Evolutionary conservation across 1,139 yeast genomes (phyloP).

Genomic region (Meyerozyma sp.): DNA sequence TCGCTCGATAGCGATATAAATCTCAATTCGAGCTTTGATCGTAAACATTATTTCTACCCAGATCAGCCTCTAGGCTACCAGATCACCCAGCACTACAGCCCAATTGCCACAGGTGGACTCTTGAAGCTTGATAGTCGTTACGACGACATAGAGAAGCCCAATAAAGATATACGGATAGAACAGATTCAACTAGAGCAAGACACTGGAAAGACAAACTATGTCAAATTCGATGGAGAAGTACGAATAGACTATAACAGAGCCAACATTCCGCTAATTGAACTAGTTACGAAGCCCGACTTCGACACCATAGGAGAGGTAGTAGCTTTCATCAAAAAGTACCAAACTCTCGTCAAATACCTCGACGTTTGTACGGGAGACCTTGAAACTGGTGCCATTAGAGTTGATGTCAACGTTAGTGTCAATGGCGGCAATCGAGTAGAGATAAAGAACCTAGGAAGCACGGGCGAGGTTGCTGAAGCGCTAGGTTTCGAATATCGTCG

Average conservation of each 20-base stretch:
- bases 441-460: slow-evolving; percentile 81
- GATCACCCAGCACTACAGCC: slow-evolving; percentile 83
- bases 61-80: slow-evolving; percentile 97
- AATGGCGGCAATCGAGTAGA: slow-evolving; percentile 72
- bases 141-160: slow-evolving; percentile 47
- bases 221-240: slow-evolving; percentile 34
- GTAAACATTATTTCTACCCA: slow-evolving; percentile 94
- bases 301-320: slow-evolving; percentile 61
- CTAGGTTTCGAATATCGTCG: slow-evolving; percentile 69
- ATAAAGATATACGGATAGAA: slow-evolving; percentile 46
- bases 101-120: slow-evolving; percentile 68
- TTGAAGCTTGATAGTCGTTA: slow-evolving; percentile 41
- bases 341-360: slow-evolving; percentile 60
- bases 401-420: slow-evolving; percentile 86
- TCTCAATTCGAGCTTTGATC: slow-evolving; percentile 62
- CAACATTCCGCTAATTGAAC: slow-evolving; percentile 81
- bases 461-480: slow-evolving; percentile 76
- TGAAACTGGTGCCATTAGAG: slow-evolving; percentile 93
- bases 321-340: slow-evolving; percentile 77
- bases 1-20: slow-evolving; percentile 64
- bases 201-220: slow-evolving; percentile 78
- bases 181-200: slow-evolving; percentile 92
- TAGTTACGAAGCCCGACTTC: slow-evolving; percentile 90
- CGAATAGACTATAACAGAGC: slow-evolving; percentile 78
- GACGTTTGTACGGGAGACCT: slow-evolving; percentile 83